Base-by-base conservation (phyloP, 2,329 filamentous ascomycete genomes). In the Exutisphaerella laricina region DNA sequence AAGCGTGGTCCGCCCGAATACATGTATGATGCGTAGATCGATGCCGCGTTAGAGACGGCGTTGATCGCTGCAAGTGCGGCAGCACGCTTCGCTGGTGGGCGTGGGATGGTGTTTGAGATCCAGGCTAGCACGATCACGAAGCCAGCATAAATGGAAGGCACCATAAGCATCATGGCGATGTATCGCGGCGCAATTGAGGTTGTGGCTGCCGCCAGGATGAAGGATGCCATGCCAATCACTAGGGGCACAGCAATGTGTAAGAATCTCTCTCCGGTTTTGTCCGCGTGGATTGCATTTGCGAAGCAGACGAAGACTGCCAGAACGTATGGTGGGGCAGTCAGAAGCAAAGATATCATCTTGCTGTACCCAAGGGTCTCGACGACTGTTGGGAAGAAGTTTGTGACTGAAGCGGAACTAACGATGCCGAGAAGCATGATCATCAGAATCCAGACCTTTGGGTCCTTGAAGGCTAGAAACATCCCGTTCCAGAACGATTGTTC, bases 21-120 rank as follows among this genome's bases (percentile, higher is more conserved):
- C 10, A 63, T 67, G 50, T 63, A 68, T 0, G 65, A 64, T 5
- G 66, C 67, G 52, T 59, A 88, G 52, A 89, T 88, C 37, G 75
- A 79, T 28, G 77, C 77, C 5, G 74, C 71, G 59, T 89, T 88
- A 16, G 61, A 68, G 1, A 74, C 72, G 2, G 82, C 81, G 58
- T 90, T 90, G 64, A 89, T 86, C 45, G 82, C 79, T 1, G 84
- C 85, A 4, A 90, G 64, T 0, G 83, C 84, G 0, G 83, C 78
- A 2, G 80, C 80, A 49, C 84, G 76, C 68, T 88, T 88, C 1
- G 84, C 80, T 0, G 84, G 82, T 3, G 86, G 85, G 3, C 85
- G 77, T 0, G 85, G 84, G 39, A 90, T 72, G 1, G 80, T 82
- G 59, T 84, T 86, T 33, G 75, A 79, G 49, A 89, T 88, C 85